phyloP scores from a whole-genome alignment of 2,329 filamentous ascomycete species.

The Daldinia eschscholtzii region DNA sequence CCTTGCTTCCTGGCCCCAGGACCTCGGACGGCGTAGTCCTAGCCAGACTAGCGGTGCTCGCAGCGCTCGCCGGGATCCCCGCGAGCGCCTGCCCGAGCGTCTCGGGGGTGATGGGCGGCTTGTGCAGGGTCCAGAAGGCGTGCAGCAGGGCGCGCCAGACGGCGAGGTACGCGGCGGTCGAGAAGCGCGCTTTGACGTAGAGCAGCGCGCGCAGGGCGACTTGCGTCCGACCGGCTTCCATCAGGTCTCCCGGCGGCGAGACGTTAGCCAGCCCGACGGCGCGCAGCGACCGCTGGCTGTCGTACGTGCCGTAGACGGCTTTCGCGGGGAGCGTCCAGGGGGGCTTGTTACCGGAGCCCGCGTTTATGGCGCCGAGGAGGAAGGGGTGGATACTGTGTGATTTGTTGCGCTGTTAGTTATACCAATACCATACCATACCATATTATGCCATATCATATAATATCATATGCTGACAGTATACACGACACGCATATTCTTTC shows the following conservation, averaged over 20 bases:
- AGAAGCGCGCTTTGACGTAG: conserved; percentile 72
- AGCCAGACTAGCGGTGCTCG: not conserved
- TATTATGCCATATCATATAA: too few relatives aligned
- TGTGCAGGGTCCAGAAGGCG: conserved; percentile 66
- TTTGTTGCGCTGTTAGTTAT: conserved; percentile 1
- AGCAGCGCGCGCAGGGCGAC: conserved; percentile 75
- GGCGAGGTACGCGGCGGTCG: conserved; percentile 63
- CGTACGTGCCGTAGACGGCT: conserved; percentile 65
- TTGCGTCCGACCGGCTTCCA: conserved; percentile 59
- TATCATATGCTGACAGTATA: too few relatives aligned
- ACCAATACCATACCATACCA: not conserved
- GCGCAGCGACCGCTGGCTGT: conserved; percentile 57
- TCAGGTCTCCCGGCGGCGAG: conserved; percentile 59
- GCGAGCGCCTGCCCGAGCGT: conserved; percentile 38
- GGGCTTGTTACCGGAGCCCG: conserved; percentile 74
- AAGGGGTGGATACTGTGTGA: conserved; percentile 74
- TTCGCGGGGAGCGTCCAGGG: conserved; percentile 80
- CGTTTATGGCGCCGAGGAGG: conserved; percentile 77
- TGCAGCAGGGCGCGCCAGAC: conserved; percentile 68
- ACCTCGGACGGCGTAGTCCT: not conserved
- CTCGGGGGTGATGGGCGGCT: conserved; percentile 38
- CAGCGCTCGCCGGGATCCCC: conserved; percentile 21
- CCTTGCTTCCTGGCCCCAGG: conserved; percentile 6
- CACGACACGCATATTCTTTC: not conserved
- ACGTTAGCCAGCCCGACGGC: conserved; percentile 56